phyloP scores from a whole-genome alignment of 2,329 filamentous ascomycete species.

The Trichoderma harzianum region DNA sequence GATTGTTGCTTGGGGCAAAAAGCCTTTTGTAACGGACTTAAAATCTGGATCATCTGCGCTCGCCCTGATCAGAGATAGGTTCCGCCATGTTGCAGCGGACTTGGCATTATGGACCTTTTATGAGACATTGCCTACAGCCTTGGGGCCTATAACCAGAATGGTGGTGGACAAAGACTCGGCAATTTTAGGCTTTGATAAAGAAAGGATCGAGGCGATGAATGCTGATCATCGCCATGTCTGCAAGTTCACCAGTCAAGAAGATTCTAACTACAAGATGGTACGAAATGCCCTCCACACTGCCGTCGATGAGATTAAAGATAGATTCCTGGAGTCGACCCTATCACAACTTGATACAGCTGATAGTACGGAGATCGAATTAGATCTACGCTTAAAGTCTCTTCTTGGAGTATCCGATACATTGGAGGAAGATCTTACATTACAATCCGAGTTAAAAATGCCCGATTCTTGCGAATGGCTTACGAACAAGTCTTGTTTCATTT shows the following conservation, averaged over 20 bases:
- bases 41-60: neutral
- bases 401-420: neutral
- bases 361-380: neutral
- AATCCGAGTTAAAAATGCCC: slow-evolving; percentile 1
- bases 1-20: neutral
- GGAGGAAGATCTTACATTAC: slow-evolving; percentile 1
- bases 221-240: slow-evolving; percentile 11
- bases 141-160: neutral
- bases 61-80: neutral
- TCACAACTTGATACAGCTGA: neutral
- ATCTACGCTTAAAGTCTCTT: neutral
- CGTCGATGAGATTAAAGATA: slow-evolving; percentile 5
- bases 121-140: neutral
- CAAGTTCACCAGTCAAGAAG: neutral
- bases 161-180: slow-evolving; percentile 13
- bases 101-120: slow-evolving; percentile 14
- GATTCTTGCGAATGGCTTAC: slow-evolving; percentile 16
- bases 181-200: slow-evolving; percentile 13
- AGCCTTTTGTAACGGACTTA: slow-evolving; percentile 9
- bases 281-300: slow-evolving; percentile 12
- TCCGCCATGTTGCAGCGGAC: slow-evolving; percentile 9
- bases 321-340: neutral
- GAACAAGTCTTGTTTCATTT: neutral
- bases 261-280: slow-evolving; percentile 14
- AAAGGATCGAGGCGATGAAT: slow-evolving; percentile 9